Base-by-base conservation (phyloP, 2,329 filamentous ascomycete genomes). In the Trichophyton benhamiae region DNA sequence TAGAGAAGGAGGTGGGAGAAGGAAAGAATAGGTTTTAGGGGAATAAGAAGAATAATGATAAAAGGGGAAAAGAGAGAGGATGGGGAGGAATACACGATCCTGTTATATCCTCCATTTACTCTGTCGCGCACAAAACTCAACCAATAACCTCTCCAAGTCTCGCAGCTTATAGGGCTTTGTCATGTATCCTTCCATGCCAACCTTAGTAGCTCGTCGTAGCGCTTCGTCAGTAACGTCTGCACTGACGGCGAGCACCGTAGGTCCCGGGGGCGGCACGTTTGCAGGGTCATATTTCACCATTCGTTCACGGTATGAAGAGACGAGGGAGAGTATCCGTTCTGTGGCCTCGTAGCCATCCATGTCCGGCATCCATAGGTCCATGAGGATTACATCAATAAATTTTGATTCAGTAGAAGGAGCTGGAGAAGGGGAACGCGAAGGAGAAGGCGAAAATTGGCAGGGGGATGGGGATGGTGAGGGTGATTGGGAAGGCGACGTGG, bases 341-440 rank as follows among this genome's bases (percentile, higher is more conserved):
- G 86, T 83, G 1, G 86, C 86, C 68, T 88, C 82, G 65, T 87
- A 88, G 1, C 86, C 86, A 68, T 88, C 86, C 78, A 88, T 84
- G 65, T 84, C 77, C 0, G 86, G 86, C 85, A 89, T 89, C 86
- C 86, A 89, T 8, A 89, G 78, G 71, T 89, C 86, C 86, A 89
- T 89, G 49, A 88, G 74, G 25, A 89, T 78, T 1, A 87, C 79
- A 67, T 87, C 82, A 61, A 88, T 82, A 2, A 72, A 71, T 61
- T 74, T 76, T 9, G 69, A 63, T 48, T 59, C 44, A 15, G 55
- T 60, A 20, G 62, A 27, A 9, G 58, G 38, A 17, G 53, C 27
- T 8, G 15, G 58, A n/a, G 36, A 42, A 36, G 55, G 36, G 7
- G 33, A 41, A 3, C 36, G 33, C 15, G 55, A 41, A 9, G 55